phyloP scores from a whole-genome alignment of 805 yeast species.

The Nakazawaea holstii region DNA sequence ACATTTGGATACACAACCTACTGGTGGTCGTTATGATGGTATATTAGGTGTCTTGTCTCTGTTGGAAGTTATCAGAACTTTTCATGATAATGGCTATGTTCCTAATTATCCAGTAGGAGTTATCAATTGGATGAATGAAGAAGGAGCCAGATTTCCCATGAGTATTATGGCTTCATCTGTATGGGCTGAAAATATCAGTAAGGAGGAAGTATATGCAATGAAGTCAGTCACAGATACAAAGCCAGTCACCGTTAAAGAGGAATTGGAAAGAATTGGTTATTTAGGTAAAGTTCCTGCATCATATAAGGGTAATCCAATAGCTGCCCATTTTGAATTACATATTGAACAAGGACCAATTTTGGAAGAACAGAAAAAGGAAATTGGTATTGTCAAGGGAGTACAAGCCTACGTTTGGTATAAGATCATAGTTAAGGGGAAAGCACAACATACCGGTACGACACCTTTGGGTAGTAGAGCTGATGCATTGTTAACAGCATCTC shows the following conservation, averaged over 20 bases:
- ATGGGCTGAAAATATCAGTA: conserved; percentile 49
- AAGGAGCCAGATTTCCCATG: conserved; percentile 74
- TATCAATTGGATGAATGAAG: conserved; percentile 72
- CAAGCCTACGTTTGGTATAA: conserved; percentile 65
- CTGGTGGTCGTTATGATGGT: conserved; percentile 76
- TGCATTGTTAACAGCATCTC: conserved; percentile 53
- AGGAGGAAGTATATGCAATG: conserved; percentile 45
- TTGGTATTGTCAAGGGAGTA: conserved; percentile 63
- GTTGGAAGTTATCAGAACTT: conserved; percentile 58
- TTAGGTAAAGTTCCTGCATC: conserved; percentile 46
- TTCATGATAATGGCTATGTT: conserved; percentile 49
- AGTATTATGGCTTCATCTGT: conserved; percentile 63
- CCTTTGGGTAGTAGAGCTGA: conserved; percentile 59
- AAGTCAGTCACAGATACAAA: conserved; percentile 48
- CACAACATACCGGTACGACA: conserved; percentile 73
- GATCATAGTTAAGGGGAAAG: conserved; percentile 52
- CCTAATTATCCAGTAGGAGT: conserved; percentile 67
- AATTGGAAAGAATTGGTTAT: conserved; percentile 58
- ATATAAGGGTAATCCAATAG: conserved; percentile 46
- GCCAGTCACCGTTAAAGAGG: conserved; percentile 46
- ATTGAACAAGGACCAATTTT: conserved; percentile 75
- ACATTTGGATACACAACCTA: conserved; percentile 73
- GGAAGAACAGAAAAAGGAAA: conserved; percentile 46
- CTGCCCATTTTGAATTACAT: conserved; percentile 70
- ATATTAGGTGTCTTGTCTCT: conserved; percentile 65